Conservation (phyloP, 371 early-diverging fungal species). For the Mucor indicus region DNA sequence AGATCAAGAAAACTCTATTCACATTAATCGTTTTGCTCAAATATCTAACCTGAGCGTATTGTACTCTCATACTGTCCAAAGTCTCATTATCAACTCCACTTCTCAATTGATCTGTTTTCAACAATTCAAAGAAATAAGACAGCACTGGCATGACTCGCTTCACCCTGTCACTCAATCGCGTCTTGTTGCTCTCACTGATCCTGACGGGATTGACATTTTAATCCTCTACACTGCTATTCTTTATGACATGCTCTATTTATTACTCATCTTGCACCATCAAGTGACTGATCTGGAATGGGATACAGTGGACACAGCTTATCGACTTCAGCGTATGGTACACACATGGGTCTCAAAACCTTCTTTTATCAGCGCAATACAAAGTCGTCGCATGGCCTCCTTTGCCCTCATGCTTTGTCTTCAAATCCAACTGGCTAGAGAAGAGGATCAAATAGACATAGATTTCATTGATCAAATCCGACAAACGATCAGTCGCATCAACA, state of each 20-base stretch:
- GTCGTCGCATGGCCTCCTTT: constrained; percentile 18
- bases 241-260: constrained; percentile 19
- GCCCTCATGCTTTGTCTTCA: constrained; percentile 16
- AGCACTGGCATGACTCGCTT: constrained; percentile 19
- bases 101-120: constrained; percentile 14
- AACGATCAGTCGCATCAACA: constrained; percentile 1
- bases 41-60: constrained; percentile 15
- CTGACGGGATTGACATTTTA: constrained; percentile 11
- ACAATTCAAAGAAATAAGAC: constrained; percentile 17
- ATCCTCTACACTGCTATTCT: constrained; percentile 17
- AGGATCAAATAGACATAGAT: constrained; percentile 5
- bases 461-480: constrained; percentile 13
- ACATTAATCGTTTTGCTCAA: constrained; percentile 18
- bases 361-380: constrained; percentile 13
- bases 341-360: constrained; percentile 3
- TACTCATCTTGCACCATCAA: constrained; percentile 9
- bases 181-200: constrained; percentile 1
- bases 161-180: constrained; percentile 11
- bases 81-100: constrained; percentile 6
- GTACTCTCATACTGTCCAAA: constrained; percentile 20
- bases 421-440: constrained; percentile 8
- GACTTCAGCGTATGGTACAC: constrained; percentile 20
- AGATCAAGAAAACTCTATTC: not conserved
- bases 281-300: constrained; percentile 8
- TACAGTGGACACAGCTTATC: constrained; percentile 11